These are phyloP conservation scores for Wickerhamomyces kurtzmanii DNA, from an alignment of 805 yeast genomes.

Conservation along the genomic window DNA sequence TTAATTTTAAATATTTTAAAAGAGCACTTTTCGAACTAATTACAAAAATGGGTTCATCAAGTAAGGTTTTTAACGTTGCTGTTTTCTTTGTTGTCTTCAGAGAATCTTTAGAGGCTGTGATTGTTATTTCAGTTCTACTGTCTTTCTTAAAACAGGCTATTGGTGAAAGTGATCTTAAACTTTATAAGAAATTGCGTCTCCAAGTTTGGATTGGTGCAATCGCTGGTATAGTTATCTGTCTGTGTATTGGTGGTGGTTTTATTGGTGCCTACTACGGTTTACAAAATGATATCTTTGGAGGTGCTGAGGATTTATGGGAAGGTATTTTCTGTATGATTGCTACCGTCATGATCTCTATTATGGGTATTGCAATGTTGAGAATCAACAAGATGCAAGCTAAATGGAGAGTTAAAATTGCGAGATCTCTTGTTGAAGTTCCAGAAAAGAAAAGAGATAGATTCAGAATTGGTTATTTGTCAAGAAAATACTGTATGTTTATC, in stretches of 20 bases:
- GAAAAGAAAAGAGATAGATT: conserved; percentile 37
- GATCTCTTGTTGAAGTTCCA: conserved; percentile 60
- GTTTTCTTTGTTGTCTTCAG: conserved; percentile 88
- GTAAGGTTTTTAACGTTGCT: conserved; percentile 32
- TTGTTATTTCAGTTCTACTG: conserved; percentile 82
- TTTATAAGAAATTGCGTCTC: conserved; percentile 52
- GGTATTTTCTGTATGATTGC: conserved; percentile 92
- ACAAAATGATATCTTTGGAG: conserved; percentile 75
- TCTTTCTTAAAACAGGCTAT: conserved; percentile 89
- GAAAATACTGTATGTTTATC: conserved; percentile 80
- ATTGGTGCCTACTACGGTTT: conserved; percentile 87
- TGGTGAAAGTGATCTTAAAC: conserved; percentile 37
- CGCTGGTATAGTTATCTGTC: conserved; percentile 68
- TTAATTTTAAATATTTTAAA: no score
- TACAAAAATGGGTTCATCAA: conserved; percentile 5
- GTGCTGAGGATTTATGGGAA: conserved; percentile 93
- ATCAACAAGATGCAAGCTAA: conserved; percentile 93
- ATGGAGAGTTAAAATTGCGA: conserved; percentile 94
- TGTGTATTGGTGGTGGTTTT: conserved; percentile 83
- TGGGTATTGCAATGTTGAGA: conserved; percentile 97
- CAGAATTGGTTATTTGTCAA: conserved; percentile 42
- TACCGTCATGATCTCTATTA: conserved; percentile 74
- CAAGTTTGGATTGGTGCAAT: conserved; percentile 87
- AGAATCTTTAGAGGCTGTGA: conserved; percentile 88
- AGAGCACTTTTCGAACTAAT: no score